phyloP scores from a whole-genome alignment of 2,329 filamentous ascomycete species.

The Chalara sp. region DNA sequence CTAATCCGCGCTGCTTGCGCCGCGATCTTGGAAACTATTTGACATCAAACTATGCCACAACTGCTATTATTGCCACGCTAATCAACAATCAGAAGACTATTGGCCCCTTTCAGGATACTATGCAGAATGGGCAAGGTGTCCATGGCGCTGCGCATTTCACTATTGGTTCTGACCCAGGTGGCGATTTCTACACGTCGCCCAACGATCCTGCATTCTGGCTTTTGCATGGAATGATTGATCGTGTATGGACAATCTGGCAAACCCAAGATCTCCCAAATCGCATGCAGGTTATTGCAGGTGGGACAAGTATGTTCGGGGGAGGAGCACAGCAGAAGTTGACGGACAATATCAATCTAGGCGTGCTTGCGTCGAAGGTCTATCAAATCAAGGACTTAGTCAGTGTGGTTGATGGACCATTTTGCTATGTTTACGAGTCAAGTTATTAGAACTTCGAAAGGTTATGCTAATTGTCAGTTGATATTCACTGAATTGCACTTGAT shows the following conservation, averaged over 20 bases:
- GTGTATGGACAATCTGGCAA: constrained; percentile 43
- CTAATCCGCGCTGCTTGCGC: constrained; percentile 37
- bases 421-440: constrained; percentile 33
- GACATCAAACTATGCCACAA: constrained; percentile 31
- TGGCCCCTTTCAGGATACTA: constrained; percentile 36
- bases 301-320: constrained; percentile 18
- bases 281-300: constrained; percentile 26
- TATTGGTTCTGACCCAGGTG: constrained; percentile 40
- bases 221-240: constrained; percentile 40
- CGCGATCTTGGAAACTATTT: constrained; percentile 33
- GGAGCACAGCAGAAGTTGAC: constrained; percentile 21
- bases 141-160: constrained; percentile 36
- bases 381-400: constrained; percentile 32
- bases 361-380: constrained; percentile 5
- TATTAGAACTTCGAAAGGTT: too few relatives aligned
- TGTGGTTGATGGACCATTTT: constrained; percentile 36
- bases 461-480: too few relatives aligned
- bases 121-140: constrained; percentile 37
- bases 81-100: constrained; percentile 33
- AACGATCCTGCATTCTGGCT: constrained; percentile 40
- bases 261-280: constrained; percentile 33
- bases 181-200: constrained; percentile 37
- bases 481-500: too few relatives aligned
- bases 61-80: constrained; percentile 29
- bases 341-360: constrained; percentile 29